Conservation (phyloP, 768 basidiomycete genomes). For the Boletus huronensis region DNA sequence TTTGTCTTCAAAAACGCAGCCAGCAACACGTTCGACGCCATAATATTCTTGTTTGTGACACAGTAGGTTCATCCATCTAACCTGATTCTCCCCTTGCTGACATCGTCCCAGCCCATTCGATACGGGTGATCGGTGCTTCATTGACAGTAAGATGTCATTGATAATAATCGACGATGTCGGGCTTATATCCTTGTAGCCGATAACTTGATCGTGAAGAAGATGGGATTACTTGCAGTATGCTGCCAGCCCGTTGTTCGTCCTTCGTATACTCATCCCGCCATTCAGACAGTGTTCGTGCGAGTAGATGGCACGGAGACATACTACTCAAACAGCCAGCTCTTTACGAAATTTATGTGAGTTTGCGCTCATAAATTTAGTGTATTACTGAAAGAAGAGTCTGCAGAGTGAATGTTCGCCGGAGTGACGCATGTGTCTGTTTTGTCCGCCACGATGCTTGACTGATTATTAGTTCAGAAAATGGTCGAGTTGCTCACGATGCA, state of each 20-base stretch:
- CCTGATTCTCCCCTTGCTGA: slow-evolving; percentile 4
- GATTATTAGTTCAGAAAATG: slow-evolving; percentile 49
- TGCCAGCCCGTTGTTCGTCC: background rate
- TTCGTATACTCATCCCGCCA: background rate
- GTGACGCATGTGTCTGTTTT: slow-evolving; percentile 44
- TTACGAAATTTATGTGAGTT: slow-evolving; percentile 68
- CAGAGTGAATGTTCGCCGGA: slow-evolving; percentile 71
- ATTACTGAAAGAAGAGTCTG: background rate
- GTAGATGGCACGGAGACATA: slow-evolving; percentile 76
- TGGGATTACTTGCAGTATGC: slow-evolving; percentile 70
- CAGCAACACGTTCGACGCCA: slow-evolving; percentile 69
- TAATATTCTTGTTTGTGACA: slow-evolving; percentile 80
- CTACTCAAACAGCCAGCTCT: slow-evolving; percentile 77
- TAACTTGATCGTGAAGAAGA: slow-evolving; percentile 72
- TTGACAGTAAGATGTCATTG: slow-evolving; percentile 45
- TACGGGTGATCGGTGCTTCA: slow-evolving; percentile 78
- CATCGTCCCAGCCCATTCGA: slow-evolving; percentile 58
- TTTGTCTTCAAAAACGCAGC: slow-evolving; percentile 80
- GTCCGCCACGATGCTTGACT: background rate
- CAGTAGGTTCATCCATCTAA: slow-evolving; percentile 51
- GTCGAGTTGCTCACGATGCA: slow-evolving; percentile 66
- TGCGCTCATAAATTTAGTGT: background rate
- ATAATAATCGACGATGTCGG: background rate
- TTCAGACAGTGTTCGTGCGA: slow-evolving; percentile 65
- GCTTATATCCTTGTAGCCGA: slow-evolving; percentile 44